These are phyloP conservation scores for Cytospora piceae DNA, from an alignment of 2,329 filamentous ascomycete genomes.

Conservation along the genomic window DNA sequence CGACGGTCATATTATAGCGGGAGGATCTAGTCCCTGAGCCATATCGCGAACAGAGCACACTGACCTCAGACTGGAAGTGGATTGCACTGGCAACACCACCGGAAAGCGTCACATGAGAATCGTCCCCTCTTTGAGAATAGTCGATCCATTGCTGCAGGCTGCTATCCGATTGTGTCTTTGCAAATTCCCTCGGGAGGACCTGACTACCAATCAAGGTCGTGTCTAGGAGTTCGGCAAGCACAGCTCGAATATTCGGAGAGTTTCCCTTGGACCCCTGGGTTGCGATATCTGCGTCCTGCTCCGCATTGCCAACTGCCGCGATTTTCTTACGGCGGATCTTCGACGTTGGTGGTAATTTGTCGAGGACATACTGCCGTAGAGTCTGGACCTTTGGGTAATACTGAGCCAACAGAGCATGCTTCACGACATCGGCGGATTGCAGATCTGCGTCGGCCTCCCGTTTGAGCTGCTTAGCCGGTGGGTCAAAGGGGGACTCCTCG, in stretches of 20 bases:
- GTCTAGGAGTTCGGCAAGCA: conserved; percentile 66
- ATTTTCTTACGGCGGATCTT: conserved; percentile 64
- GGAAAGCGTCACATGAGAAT: conserved; percentile 59
- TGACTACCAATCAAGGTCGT: conserved; percentile 65
- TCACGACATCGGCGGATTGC: conserved; percentile 34
- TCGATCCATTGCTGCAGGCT: conserved; percentile 60
- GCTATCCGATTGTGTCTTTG: conserved; percentile 37
- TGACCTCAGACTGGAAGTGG: conserved; percentile 68
- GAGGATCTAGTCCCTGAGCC: neutral
- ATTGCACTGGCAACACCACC: conserved; percentile 47
- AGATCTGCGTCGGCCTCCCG: conserved; percentile 13
- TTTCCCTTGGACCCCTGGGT: neutral
- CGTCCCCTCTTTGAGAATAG: conserved; percentile 66
- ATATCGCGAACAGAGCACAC: conserved; percentile 31
- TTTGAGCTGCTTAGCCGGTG: conserved; percentile 33
- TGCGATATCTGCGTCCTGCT: neutral
- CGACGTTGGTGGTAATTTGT: conserved; percentile 68
- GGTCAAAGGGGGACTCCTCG: conserved; percentile 17
- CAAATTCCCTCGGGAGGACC: conserved; percentile 36
- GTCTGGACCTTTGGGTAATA: conserved; percentile 70
- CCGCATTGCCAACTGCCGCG: conserved; percentile 45
- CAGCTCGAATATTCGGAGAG: conserved; percentile 38
- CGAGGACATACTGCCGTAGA: conserved; percentile 72
- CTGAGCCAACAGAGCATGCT: conserved; percentile 67
- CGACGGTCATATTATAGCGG: conserved; percentile 6